Conservation (phyloP, 345 rosid genomes). For the Eucalyptus leucophloia region DNA sequence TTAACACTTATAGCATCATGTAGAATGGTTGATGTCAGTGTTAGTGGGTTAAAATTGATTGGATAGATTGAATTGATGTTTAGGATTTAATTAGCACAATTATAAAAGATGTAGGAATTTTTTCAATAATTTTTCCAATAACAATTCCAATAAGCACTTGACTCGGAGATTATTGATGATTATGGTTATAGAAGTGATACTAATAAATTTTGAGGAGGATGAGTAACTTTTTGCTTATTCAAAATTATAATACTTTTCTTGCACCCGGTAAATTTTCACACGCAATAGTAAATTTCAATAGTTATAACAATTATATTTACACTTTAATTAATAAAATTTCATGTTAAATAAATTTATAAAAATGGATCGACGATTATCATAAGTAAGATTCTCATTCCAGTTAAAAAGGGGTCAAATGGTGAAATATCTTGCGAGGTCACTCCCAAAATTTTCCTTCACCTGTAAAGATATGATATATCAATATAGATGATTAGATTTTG, state of each 20-base stretch:
- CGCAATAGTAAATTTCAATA: background rate
- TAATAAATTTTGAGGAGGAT: background rate
- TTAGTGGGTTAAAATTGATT: no score
- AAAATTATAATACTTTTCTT: background rate
- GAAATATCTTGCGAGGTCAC: background rate
- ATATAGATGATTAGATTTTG: background rate
- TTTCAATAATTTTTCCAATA: no score
- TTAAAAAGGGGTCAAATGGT: background rate
- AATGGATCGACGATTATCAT: background rate
- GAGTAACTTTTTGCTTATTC: background rate
- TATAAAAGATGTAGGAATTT: no score
- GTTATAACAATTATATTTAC: background rate
- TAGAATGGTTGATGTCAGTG: no score
- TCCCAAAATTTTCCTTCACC: background rate
- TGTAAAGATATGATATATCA: background rate
- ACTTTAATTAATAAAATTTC: background rate
- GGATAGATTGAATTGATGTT: no score
- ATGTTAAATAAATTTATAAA: background rate
- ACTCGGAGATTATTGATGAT: background rate
- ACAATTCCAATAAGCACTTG: fast-evolving
- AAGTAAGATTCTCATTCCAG: background rate
- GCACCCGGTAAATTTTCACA: background rate
- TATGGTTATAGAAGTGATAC: fast-evolving
- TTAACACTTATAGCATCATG: fast-evolving
- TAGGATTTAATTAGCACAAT: no score